A percentile compares a stretch with the other conserved stretches of the same genome.
Evolutionary conservation across 2,329 filamentous ascomycete genomes (phyloP).

Genomic region (Aspergillus ustus): DNA sequence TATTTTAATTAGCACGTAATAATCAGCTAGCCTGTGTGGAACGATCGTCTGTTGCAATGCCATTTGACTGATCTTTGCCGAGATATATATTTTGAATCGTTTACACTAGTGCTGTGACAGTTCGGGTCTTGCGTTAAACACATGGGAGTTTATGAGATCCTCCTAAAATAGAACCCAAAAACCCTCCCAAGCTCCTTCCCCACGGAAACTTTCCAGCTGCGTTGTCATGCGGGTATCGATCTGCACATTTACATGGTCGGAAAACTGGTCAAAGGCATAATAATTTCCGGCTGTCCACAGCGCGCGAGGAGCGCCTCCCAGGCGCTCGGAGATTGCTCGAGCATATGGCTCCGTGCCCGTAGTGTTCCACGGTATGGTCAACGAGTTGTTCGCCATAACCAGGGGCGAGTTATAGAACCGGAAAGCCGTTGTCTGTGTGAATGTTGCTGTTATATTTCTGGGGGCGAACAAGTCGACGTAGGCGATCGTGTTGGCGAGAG

Average conservation of each 20-base stretch:
- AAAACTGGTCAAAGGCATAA: slow-evolving; percentile 8
- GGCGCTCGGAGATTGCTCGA: slow-evolving; percentile 1
- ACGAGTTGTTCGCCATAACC: not conserved
- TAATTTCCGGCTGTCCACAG: slow-evolving; percentile 5
- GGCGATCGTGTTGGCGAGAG: slow-evolving; percentile 3
- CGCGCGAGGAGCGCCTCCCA: not conserved
- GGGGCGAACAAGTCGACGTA: slow-evolving; percentile 10
- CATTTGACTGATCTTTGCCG: too few relatives aligned
- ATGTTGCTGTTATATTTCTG: not conserved
- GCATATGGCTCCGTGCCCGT: slow-evolving; percentile 7
- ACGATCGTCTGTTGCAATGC: too few relatives aligned
- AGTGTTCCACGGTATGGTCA: slow-evolving; percentile 4
- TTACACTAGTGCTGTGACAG: too few relatives aligned
- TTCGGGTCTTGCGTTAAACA: too few relatives aligned
- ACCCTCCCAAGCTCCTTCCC: too few relatives aligned
- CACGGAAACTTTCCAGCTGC: too few relatives aligned
- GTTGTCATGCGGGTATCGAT: too few relatives aligned
- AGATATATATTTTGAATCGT: too few relatives aligned
- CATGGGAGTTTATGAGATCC: too few relatives aligned
- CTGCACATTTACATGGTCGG: not conserved
- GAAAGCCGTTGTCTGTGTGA: slow-evolving; percentile 1
- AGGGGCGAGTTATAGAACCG: slow-evolving; percentile 7
- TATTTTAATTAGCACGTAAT: too few relatives aligned
- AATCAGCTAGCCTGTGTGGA: too few relatives aligned
- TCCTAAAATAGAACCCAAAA: too few relatives aligned